Base-by-base conservation (phyloP, 345 rosid genomes). In the Kandelia obovata region DNA sequence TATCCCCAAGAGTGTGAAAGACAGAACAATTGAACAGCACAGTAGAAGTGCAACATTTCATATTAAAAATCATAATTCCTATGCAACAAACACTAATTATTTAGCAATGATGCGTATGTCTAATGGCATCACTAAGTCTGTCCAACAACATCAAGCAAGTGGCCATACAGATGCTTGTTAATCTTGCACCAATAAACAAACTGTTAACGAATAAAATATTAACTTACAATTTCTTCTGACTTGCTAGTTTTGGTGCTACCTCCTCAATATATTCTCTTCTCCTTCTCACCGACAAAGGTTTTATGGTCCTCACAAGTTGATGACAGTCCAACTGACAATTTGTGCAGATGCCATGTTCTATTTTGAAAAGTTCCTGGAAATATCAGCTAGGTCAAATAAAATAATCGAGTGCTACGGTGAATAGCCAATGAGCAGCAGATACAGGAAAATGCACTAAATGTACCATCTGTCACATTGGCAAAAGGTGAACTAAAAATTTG, bases 261-360 rank as follows among this genome's bases (percentile, higher is more conserved):
- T 72, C 81, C 82, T 71, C 74, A 43, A 94, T 62, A 78, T 88
- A 84, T 30, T 75, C 80, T 51, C 73, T 72, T 34, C 97, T 85
- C 73, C 73, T 88, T 60, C 83, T 89, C 80, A 84, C 23, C 4
- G 96, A 79, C 77, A 94, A 84, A 64, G 91, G 96, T 77, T 74
- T 85, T 75, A 94, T 34, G 77, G 79, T 75, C 74, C 79, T 82
- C 68, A 91, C 95, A 68, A 94, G 90, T 69, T 87, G 75, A 84
- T 91, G 97, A 76, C 97, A 91, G 78, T 94, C 92, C 72, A 94
- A 75, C 55, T 78, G 87, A 82, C 98, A 91, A 78, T 80, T 91
- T 35, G 90, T 74, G 83, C 97, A 94, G 46, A 89, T 62, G 23
- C 97, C 98, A 76, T 81, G 88, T 71, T 94, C 98, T 71, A 91